Base-by-base conservation (phyloP, 805 yeast genomes). In the Barnettozyma botsteinii region DNA sequence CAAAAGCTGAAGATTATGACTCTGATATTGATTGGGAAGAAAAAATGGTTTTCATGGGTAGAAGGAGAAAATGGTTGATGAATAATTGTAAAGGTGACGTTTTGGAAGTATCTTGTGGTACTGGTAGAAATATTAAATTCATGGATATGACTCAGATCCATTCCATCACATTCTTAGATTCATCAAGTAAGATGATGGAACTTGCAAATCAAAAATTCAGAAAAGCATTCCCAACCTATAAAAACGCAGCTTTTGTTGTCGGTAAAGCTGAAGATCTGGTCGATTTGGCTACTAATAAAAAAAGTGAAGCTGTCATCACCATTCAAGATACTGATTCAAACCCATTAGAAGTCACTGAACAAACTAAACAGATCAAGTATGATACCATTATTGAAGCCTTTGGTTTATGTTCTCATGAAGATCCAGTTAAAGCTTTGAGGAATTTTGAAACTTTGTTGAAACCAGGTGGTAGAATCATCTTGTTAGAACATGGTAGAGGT, bases 401-500 rank as follows among this genome's bases (percentile, higher is more conserved):
- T 65, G 98, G 98, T 0, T 66, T 93, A 33, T 93, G 98, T 63
- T 89, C 98, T 0, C 97, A 93, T 56, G 82, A 89, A 50, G 95
- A 93, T 56, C 98, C 98, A 0, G 87, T 85, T 1, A 67, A 65
- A 43, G 94, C 96, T 0, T 66, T 93, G 52, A 64, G 78, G 46
- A 86, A 85, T 53, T 85, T 93, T 79, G 67, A 72, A 13, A 53
- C 65, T 21, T 62, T 93, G 29, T 70, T 93, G 49, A 84, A 82
- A 53, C 96, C 97, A 0, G 91, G 87, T 13, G 98, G 98, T 27
- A 73, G 93, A 61, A 78, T 93, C 19, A 76, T 91, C 2, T 68
- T 93, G 21, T 66, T 93, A 40, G 98, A 93, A 59, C 98, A 93
- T 57, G 98, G 98, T 3, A 70, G 96, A 51, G 86, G 96, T 40